These are phyloP conservation scores for Fusarium drepaniforme DNA, from an alignment of 2,329 filamentous ascomycete genomes.

Conservation along the genomic window DNA sequence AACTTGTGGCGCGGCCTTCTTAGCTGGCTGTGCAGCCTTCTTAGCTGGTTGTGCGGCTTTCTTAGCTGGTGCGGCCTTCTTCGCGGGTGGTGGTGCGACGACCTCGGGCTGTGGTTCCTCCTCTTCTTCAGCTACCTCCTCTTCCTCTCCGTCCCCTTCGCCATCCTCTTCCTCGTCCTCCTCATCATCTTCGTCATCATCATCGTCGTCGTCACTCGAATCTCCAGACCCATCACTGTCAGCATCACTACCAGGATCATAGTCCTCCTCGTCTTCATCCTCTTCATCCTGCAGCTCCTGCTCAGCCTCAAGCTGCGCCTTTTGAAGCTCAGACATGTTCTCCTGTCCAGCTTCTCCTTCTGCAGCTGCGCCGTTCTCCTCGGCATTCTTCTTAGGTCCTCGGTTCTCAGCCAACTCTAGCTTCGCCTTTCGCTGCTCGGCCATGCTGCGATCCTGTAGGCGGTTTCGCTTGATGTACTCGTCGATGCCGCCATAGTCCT, in stretches of 20 bases:
- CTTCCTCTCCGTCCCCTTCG: slow-evolving; percentile 34
- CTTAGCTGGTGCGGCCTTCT: background rate
- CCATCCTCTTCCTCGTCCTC: slow-evolving; percentile 46
- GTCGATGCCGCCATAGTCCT: slow-evolving; percentile 74
- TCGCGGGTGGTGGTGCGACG: slow-evolving; percentile 4
- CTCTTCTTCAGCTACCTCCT: slow-evolving; percentile 34
- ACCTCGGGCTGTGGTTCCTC: slow-evolving; percentile 25
- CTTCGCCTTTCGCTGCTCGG: slow-evolving; percentile 75
- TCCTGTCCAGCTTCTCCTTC: slow-evolving; percentile 50
- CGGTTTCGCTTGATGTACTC: slow-evolving; percentile 72
- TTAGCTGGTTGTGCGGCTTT: too few relatives aligned
- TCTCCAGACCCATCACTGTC: slow-evolving; percentile 71
- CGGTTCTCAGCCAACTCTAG: slow-evolving; percentile 71
- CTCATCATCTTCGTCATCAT: slow-evolving; percentile 51
- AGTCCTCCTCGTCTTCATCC: slow-evolving; percentile 75
- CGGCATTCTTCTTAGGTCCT: slow-evolving; percentile 58
- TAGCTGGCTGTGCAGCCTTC: background rate
- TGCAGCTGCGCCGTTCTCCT: slow-evolving; percentile 51
- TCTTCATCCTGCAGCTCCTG: slow-evolving; percentile 69
- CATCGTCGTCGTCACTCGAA: slow-evolving; percentile 63
- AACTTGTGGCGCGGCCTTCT: slow-evolving; percentile 10
- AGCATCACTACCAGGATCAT: slow-evolving; percentile 71
- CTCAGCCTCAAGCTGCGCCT: slow-evolving; percentile 63
- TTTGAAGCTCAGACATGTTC: slow-evolving; percentile 62
- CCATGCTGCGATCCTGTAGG: slow-evolving; percentile 76